phyloP scores from a whole-genome alignment of 495 filamentous ascomycete species.

The Aspergillus egyptiacus region DNA sequence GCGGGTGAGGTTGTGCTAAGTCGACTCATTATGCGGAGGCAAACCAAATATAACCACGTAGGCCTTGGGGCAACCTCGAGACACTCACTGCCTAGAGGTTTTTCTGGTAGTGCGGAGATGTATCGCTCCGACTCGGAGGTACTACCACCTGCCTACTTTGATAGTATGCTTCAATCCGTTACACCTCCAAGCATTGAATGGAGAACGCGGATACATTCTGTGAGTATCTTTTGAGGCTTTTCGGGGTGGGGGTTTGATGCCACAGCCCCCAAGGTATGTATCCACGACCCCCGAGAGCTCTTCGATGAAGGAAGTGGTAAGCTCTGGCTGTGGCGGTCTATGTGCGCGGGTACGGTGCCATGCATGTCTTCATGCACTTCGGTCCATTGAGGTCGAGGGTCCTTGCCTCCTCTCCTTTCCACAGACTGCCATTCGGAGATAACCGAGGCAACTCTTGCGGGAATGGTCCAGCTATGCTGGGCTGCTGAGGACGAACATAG shows the following conservation, averaged over 20 bases:
- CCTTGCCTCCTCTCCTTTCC: slow-evolving; percentile 3
- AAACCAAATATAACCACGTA: no score
- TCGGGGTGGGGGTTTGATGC: slow-evolving; percentile 8
- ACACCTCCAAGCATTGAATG: not conserved
- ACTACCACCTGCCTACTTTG: not conserved
- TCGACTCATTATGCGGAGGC: no score
- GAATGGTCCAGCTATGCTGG: not conserved
- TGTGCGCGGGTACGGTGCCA: slow-evolving; percentile 1
- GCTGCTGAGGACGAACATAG: not conserved
- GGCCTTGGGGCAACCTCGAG: no score
- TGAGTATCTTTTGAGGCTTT: not conserved
- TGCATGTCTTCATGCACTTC: not conserved
- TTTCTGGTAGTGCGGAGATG: not conserved
- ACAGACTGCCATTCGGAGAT: not conserved
- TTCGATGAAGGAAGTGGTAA: not conserved
- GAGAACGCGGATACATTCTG: not conserved
- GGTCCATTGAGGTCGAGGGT: not conserved
- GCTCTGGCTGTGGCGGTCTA: not conserved
- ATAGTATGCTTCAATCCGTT: not conserved
- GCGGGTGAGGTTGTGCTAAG: no score
- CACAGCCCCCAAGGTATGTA: not conserved
- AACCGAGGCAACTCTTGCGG: not conserved
- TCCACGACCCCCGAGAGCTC: not conserved
- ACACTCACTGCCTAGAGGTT: no score
- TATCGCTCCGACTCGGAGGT: not conserved